Conservation (phyloP, 2,329 filamentous ascomycete genomes). For the Fusarium subtropicale region DNA sequence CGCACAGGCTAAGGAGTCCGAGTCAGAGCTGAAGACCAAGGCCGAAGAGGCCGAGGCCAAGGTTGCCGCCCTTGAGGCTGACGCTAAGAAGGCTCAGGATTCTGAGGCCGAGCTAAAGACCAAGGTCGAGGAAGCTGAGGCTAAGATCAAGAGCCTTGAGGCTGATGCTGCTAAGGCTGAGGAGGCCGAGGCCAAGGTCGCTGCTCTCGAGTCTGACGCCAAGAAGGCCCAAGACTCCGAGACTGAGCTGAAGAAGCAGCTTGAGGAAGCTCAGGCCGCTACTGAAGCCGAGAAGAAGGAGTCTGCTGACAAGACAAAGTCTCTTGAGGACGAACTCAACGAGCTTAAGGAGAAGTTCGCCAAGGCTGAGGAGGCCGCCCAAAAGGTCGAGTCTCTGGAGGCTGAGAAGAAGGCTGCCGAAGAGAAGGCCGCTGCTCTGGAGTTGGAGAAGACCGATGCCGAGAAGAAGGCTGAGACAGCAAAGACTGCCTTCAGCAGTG, state of each 20-base stretch:
- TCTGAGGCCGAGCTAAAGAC: slow-evolving; percentile 24
- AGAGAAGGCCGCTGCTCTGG: slow-evolving; percentile 29
- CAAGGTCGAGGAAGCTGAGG: slow-evolving; percentile 26
- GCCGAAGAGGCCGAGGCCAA: slow-evolving; percentile 24
- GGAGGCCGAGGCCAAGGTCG: slow-evolving; percentile 18
- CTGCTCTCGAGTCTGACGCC: slow-evolving; percentile 14
- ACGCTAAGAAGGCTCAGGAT: slow-evolving; percentile 21
- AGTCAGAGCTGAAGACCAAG: slow-evolving; percentile 38
- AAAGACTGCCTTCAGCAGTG: slow-evolving; percentile 26
- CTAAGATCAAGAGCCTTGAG: slow-evolving; percentile 11
- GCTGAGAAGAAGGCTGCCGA: slow-evolving; percentile 33
- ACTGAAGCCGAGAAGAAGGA: slow-evolving; percentile 33
- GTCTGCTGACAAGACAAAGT: slow-evolving; percentile 35
- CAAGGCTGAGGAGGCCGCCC: slow-evolving; percentile 25
- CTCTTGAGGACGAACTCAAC: slow-evolving; percentile 33
- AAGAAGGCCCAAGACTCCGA: slow-evolving; percentile 21
- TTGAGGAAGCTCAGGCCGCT: slow-evolving; percentile 36
- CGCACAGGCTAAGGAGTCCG: slow-evolving; percentile 34
- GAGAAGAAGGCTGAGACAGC: slow-evolving; percentile 32
- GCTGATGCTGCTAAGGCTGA: slow-evolving; percentile 11
- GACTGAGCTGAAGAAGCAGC: slow-evolving; percentile 36
- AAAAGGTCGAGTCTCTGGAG: slow-evolving; percentile 27
- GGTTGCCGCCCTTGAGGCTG: slow-evolving; percentile 18
- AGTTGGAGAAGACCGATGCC: slow-evolving; percentile 27
- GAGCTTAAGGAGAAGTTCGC: slow-evolving; percentile 39